phyloP scores from a whole-genome alignment of 2,329 filamentous ascomycete genomes.

The Penicillium expansum region DNA sequence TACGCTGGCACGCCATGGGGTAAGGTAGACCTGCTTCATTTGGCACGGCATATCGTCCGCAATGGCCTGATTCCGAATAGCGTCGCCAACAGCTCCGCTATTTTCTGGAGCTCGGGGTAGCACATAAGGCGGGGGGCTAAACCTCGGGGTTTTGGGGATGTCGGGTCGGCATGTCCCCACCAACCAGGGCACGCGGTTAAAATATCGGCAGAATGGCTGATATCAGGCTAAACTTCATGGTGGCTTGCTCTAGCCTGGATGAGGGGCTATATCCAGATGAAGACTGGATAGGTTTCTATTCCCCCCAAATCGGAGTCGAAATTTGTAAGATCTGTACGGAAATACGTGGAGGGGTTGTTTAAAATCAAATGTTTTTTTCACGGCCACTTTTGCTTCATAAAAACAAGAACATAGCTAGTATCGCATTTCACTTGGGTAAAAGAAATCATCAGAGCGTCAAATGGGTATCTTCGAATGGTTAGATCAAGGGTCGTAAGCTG shows the following conservation, averaged over 20 bases:
- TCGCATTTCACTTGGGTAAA: not conserved
- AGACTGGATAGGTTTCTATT: not conserved
- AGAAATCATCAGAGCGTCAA: slow-evolving; percentile 3
- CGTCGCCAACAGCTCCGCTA: slow-evolving; percentile 1
- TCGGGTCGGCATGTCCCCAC: not conserved
- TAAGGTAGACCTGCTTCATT: slow-evolving; percentile 7
- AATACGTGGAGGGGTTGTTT: no score
- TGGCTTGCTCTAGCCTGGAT: not conserved
- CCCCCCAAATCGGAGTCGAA: not conserved
- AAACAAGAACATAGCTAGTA: not conserved
- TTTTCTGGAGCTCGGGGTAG: not conserved
- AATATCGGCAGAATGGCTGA: slow-evolving; percentile 11
- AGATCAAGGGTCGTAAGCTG: slow-evolving; percentile 28
- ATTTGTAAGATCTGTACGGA: not conserved
- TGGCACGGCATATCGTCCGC: slow-evolving; percentile 16
- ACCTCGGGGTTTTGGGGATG: not conserved
- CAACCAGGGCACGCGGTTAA: slow-evolving; percentile 6
- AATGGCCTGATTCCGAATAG: slow-evolving; percentile 9
- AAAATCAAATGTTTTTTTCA: not conserved
- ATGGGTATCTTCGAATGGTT: slow-evolving; percentile 8
- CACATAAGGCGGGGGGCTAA: slow-evolving; percentile 4
- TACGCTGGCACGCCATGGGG: not conserved
- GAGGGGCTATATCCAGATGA: not conserved
- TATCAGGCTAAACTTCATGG: slow-evolving; percentile 17
- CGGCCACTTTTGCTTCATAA: not conserved